Evolutionary conservation across 257 asterid species (phyloP).

Genomic region (Eucommia ulmoides): DNA sequence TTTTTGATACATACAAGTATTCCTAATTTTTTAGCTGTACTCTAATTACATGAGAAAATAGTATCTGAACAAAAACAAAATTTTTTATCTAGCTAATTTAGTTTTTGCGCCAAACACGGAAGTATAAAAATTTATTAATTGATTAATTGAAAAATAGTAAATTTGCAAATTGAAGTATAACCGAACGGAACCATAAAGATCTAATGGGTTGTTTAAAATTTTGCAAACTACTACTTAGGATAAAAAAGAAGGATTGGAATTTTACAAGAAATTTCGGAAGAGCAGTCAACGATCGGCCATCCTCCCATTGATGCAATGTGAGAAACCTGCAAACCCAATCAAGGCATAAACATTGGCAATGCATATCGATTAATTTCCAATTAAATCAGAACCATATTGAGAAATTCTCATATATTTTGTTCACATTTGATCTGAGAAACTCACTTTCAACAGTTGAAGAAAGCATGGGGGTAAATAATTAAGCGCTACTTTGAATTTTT

Average conservation of each 20-base stretch:
- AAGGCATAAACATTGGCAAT: background rate
- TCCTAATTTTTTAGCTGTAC: background rate
- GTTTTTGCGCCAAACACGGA: background rate
- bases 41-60: too few species aligned
- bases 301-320: slow-evolving; percentile 57
- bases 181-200: too few species aligned
- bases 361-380: too few species aligned
- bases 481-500: too few species aligned
- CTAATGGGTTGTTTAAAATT: too few species aligned
- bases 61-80: background rate
- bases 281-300: slow-evolving; percentile 57
- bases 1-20: too few species aligned
- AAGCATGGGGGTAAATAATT: background rate
- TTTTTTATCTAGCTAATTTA: background rate
- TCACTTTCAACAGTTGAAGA: background rate
- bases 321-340: slow-evolving; percentile 46
- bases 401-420: background rate
- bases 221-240: too few species aligned
- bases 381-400: background rate
- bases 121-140: too few species aligned
- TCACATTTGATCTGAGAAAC: background rate
- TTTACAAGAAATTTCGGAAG: slow-evolving; percentile 52
- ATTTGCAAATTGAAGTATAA: too few species aligned
- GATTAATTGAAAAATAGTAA: background rate
- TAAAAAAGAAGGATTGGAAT: slow-evolving; percentile 7